A percentile compares a stretch with the other conserved stretches of the same genome.
Conservation (phyloP, 768 basidiomycete genomes). For the Epithele typhae region DNA sequence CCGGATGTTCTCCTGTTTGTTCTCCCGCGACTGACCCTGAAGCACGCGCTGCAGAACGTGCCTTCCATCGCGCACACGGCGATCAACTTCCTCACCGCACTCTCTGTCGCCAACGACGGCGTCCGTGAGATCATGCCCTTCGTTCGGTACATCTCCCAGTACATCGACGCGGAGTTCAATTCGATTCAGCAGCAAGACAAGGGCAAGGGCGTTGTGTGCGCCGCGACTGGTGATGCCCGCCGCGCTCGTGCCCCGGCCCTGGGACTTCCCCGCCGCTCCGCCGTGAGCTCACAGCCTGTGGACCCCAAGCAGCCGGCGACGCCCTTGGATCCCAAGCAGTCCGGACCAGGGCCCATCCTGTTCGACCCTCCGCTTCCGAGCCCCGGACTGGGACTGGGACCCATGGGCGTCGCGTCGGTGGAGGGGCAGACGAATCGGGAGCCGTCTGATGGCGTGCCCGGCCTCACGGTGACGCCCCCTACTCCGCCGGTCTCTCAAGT, state of each 20-base stretch:
- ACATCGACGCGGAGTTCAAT: constrained; percentile 70
- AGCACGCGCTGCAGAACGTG: constrained; percentile 36
- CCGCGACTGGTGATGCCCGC: constrained; percentile 85
- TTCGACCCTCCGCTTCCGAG: constrained; percentile 12
- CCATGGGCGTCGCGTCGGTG: no score
- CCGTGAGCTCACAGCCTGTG: constrained; percentile 4
- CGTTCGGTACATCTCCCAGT: constrained; percentile 77
- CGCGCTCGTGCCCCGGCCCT: constrained; percentile 72
- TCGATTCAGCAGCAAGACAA: constrained; percentile 57
- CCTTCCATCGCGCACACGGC: constrained; percentile 58
- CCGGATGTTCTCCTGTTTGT: not conserved
- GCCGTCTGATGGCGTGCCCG: not conserved
- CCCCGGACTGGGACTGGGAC: constrained; percentile 1
- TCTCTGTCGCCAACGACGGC: constrained; percentile 66
- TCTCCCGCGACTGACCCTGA: not conserved
- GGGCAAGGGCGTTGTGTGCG: constrained; percentile 80
- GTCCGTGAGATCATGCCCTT: constrained; percentile 82
- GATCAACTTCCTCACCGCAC: constrained; percentile 71
- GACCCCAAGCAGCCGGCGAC: constrained; percentile 1
- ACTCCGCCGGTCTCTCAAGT: constrained; percentile 16
- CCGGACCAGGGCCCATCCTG: constrained; percentile 4
- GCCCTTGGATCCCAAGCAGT: constrained; percentile 2
- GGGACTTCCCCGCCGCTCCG: constrained; percentile 61
- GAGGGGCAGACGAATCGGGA: not conserved
- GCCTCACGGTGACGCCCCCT: constrained; percentile 17